Evolutionary conservation across 2,329 filamentous ascomycete genomes (phyloP).

Genomic region (Neonectria neomacrospora): DNA sequence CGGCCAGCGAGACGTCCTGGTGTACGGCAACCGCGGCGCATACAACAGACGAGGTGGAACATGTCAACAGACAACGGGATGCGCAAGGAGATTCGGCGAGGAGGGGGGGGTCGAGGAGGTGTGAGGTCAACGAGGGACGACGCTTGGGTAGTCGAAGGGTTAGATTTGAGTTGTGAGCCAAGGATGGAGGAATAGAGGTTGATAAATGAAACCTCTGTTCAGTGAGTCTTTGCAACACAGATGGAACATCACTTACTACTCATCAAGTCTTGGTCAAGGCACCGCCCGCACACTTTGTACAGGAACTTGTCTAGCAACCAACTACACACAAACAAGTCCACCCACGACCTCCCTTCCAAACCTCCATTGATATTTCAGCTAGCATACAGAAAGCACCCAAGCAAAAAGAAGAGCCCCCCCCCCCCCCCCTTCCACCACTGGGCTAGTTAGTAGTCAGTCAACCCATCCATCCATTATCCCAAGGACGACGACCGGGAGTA

Average conservation of each 20-base stretch:
- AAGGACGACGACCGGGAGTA: no score
- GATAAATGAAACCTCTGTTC: background rate
- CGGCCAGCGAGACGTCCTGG: background rate
- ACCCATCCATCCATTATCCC: background rate
- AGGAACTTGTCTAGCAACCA: background rate
- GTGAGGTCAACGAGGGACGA: background rate
- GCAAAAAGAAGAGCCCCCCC: background rate
- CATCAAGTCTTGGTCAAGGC: no score
- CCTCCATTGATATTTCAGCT: background rate
- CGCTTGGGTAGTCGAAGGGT: slow-evolving; percentile 1
- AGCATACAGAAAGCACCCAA: background rate
- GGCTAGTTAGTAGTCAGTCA: no score
- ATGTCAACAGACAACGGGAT: background rate
- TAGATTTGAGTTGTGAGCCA: slow-evolving; percentile 5
- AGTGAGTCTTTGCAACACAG: background rate
- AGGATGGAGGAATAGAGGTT: background rate
- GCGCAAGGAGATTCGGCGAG: background rate
- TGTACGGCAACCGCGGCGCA: background rate
- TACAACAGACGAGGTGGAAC: background rate
- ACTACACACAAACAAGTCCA: background rate
- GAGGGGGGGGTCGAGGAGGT: slow-evolving; percentile 3
- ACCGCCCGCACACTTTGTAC: no score
- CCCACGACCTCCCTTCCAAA: no score
- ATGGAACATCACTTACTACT: no score
- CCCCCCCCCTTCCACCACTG: no score